Conservation (phyloP, 2,329 filamentous ascomycete species). For the Epichloe gansuensis region DNA sequence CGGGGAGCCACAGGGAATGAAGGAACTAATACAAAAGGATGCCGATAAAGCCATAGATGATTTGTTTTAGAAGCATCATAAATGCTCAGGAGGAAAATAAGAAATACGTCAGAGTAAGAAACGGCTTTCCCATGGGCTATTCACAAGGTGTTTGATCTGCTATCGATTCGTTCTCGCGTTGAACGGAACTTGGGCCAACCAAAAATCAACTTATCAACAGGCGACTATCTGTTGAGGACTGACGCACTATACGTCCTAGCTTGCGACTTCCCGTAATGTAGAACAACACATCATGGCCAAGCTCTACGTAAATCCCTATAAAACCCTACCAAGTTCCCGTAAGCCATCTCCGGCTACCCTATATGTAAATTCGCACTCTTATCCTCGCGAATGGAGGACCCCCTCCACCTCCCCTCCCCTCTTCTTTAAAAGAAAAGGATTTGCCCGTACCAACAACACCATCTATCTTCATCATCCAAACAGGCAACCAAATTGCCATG, state of each 20-base stretch:
- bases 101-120: neutral
- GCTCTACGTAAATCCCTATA: too few species aligned
- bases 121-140: neutral
- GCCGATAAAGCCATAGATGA: slow-evolving; percentile 86
- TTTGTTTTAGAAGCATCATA: slow-evolving; percentile 44
- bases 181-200: neutral
- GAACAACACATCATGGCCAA: too few species aligned
- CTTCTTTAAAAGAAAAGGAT: too few species aligned
- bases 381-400: too few species aligned
- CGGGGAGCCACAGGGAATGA: slow-evolving; percentile 59
- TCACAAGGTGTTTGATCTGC: neutral
- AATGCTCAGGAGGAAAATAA: neutral
- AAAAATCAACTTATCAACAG: neutral
- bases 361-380: too few species aligned
- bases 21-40: slow-evolving; percentile 85
- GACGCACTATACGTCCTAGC: neutral
- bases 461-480: neutral
- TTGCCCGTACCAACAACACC: too few species aligned
- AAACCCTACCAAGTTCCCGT: too few species aligned
- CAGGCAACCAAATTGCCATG: neutral
- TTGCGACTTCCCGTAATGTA: neutral
- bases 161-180: neutral
- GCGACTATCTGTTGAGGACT: neutral
- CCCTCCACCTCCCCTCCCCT: too few species aligned
- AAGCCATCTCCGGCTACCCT: too few species aligned